A percentile compares a stretch with the other conserved stretches of the same genome.
Conservation (phyloP, 768 basidiomycete genomes). For the Favolaschia claudopus region DNA sequence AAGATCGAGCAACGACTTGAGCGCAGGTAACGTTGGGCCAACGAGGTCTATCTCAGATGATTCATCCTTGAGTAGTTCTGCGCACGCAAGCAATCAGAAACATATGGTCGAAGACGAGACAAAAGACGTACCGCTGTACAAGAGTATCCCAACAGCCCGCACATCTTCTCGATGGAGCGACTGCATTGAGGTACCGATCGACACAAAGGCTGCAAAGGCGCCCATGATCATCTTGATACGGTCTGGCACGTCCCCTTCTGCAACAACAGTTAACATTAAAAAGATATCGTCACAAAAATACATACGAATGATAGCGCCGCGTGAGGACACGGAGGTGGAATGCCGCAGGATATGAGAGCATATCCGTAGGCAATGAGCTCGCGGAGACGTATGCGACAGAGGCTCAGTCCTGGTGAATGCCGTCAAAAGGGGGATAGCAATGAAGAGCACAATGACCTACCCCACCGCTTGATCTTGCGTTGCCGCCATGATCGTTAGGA, state of each 20-base stretch:
- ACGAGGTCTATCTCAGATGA: slow-evolving; percentile 79
- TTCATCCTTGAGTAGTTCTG: slow-evolving; percentile 89
- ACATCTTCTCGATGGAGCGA: slow-evolving; percentile 73
- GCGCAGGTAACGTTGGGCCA: slow-evolving; percentile 78
- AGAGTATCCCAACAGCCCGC: slow-evolving; percentile 76
- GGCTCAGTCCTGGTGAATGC: slow-evolving; percentile 40
- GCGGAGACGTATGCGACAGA: slow-evolving; percentile 52
- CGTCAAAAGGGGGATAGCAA: not conserved
- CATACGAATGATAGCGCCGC: slow-evolving; percentile 61
- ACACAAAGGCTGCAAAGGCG: slow-evolving; percentile 67
- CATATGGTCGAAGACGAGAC: not conserved
- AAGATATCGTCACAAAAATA: not conserved
- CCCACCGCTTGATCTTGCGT: slow-evolving; percentile 40
- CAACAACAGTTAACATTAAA: slow-evolving; percentile 13
- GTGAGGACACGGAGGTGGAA: slow-evolving; percentile 61
- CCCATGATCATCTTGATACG: slow-evolving; percentile 70
- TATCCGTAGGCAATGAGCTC: slow-evolving; percentile 80
- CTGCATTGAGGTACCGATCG: slow-evolving; percentile 65
- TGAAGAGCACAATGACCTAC: slow-evolving; percentile 22
- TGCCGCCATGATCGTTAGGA: slow-evolving; percentile 65
- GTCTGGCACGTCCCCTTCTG: slow-evolving; percentile 62
- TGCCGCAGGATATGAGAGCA: slow-evolving; percentile 83
- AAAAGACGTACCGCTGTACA: slow-evolving; percentile 71
- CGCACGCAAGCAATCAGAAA: not conserved
- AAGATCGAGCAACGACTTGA: slow-evolving; percentile 77